A percentile compares a stretch with the other conserved stretches of the same genome.
Evolutionary conservation across 345 rosid genomes (phyloP).

Genomic region (Hibiscus mutabilis): DNA sequence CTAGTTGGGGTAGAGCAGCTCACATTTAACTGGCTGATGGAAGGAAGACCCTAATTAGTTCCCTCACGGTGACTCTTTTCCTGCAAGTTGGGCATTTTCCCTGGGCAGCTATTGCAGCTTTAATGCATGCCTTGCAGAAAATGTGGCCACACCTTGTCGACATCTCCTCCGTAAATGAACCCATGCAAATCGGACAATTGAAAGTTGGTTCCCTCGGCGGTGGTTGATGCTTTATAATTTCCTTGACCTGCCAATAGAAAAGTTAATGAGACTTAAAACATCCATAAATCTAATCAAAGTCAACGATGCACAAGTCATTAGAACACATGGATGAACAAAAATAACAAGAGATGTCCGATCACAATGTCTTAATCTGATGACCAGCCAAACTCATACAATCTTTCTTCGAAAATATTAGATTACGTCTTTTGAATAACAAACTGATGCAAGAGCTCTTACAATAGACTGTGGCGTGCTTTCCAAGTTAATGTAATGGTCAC

Average conservation of each 20-base stretch:
- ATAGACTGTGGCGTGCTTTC: constrained; percentile 32
- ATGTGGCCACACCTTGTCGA: constrained; percentile 96
- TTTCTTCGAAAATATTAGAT: background rate
- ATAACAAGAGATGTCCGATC: background rate
- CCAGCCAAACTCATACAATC: background rate
- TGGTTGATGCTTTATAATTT: constrained; percentile 20
- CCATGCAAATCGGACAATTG: constrained; percentile 86
- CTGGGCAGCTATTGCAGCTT: constrained; percentile 46
- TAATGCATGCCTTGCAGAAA: constrained; percentile 73
- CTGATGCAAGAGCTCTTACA: constrained; percentile 25
- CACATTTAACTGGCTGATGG: constrained; percentile 50
- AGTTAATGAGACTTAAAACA: background rate
- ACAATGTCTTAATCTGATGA: background rate
- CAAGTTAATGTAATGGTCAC: constrained; percentile 44
- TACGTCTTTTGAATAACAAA: background rate
- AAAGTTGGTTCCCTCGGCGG: constrained; percentile 64
- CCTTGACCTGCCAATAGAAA: constrained; percentile 29
- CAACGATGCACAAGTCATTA: background rate
- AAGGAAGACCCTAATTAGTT: constrained; percentile 79
- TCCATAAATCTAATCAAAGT: background rate
- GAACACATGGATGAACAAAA: background rate
- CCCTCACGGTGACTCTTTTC: constrained; percentile 50
- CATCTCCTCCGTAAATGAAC: constrained; percentile 60
- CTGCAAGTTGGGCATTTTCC: constrained; percentile 85
- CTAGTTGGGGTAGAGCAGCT: constrained; percentile 15